Percentiles rank a stretch among this genome's conserved stretches.
These are phyloP conservation scores for Elymus sibiricus DNA, from an alignment of 176 grass and related monocot genomes.

Conservation along the genomic window DNA sequence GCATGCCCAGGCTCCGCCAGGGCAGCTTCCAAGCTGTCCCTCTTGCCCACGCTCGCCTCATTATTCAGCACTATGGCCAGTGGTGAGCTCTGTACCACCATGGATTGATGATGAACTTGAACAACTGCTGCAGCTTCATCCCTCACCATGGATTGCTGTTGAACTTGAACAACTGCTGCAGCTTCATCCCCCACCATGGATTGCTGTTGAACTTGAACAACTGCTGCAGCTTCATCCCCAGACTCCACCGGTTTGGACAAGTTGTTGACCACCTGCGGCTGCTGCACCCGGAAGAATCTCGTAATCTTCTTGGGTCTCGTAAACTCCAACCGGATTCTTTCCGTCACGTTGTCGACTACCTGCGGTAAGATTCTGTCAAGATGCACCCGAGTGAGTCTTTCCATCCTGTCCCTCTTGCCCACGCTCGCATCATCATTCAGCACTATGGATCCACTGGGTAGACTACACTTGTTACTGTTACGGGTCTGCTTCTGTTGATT, in stretches of 20 bases:
- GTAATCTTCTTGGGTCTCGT: not conserved
- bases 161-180: not conserved
- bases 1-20: not conserved
- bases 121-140: not conserved
- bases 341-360: not conserved
- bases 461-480: not conserved
- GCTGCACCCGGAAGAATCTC: not conserved
- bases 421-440: slow-evolving; percentile 9
- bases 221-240: not conserved
- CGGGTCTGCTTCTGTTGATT: slow-evolving; percentile 48
- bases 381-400: slow-evolving; percentile 1
- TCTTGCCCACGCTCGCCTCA: not conserved
- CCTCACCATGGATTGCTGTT: not conserved
- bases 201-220: not conserved
- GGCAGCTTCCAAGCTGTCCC: not conserved
- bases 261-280: not conserved
- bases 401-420: slow-evolving; percentile 17
- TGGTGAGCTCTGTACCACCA: not conserved
- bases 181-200: not conserved
- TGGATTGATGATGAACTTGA: not conserved
- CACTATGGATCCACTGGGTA: slow-evolving; percentile 32
- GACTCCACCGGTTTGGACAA: not conserved
- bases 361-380: slow-evolving; percentile 22
- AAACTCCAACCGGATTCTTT: not conserved
- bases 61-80: slow-evolving; percentile 43